Evolutionary conservation across 1,139 yeast species (phyloP).

Genomic region (Protomyces inundatus): DNA sequence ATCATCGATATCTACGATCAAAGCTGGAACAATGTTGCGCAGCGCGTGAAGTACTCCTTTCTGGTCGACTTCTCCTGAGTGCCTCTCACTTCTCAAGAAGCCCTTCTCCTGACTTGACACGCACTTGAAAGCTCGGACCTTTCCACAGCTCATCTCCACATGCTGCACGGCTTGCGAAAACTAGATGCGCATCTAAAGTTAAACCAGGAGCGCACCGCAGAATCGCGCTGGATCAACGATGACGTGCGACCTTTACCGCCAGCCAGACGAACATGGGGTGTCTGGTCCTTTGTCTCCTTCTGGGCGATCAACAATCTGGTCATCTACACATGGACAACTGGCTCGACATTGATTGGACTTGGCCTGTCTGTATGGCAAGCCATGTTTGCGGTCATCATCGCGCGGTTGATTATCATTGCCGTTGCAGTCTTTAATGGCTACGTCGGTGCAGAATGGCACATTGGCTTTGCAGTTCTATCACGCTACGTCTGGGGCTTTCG

Average conservation of each 20-base stretch:
- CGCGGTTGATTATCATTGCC: constrained; percentile 25
- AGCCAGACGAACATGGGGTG: constrained; percentile 54
- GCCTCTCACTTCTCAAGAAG: too few species aligned
- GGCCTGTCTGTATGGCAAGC: constrained; percentile 28
- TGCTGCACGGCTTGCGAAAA: too few species aligned
- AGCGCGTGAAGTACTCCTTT: too few species aligned
- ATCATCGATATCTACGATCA: too few species aligned
- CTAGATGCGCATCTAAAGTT: too few species aligned
- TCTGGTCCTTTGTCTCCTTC: constrained; percentile 14
- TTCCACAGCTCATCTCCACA: too few species aligned
- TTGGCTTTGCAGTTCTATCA: constrained; percentile 36
- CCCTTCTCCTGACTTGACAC: too few species aligned
- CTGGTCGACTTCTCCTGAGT: too few species aligned
- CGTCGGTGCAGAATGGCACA: constrained; percentile 37
- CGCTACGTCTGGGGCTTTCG: constrained; percentile 37
- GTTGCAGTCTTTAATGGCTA: constrained; percentile 37
- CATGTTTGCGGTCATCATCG: constrained; percentile 30
- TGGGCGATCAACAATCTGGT: constrained; percentile 25
- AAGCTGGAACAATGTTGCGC: too few species aligned
- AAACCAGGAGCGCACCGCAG: neutral
- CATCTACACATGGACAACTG: constrained; percentile 1
- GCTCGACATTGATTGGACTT: constrained; percentile 7
- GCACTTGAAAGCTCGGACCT: too few species aligned
- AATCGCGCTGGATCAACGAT: constrained; percentile 41
- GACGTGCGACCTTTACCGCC: constrained; percentile 69